Evolutionary conservation across 306 rosid genomes (phyloP), one percentile per base, ranked within the genome.

Genomic region (Gynostemma pentaphyllum): DNA sequence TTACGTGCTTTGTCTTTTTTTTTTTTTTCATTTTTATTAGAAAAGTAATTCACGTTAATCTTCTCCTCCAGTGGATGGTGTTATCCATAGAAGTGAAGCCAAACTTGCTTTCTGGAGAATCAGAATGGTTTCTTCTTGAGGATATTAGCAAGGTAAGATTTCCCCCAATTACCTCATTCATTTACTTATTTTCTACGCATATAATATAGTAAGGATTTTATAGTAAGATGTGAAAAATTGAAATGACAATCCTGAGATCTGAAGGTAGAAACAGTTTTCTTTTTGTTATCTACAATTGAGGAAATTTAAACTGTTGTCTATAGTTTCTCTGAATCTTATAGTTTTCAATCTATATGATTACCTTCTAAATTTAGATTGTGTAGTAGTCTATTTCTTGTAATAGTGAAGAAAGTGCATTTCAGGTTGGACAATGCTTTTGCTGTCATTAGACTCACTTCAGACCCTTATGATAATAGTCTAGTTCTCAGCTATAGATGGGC

Each of bases 41-140:
- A 24, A 22, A 4, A 18, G 11, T 9, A 72, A 23, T 41, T 23
- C 26, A 18, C 51, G 44, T 19, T 12, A n/a, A 30, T 64, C 34
- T 15, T 36, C 1, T 34, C 26, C 59, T 41, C 10, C 78, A 91
- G 98, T 92, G 98, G 96, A 75, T 81, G 78, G 98, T 92, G 4
- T 54, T 79, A 28, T 86, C 82, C 66, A 76, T 82, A 40, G 95
- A 92, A 74, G 90, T 92, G 71, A 84, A 87, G 73, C 82, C 85
- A 50, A 92, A 78, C 72, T 82, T 88, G 80, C 95, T 92, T 67
- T 92, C 98, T 37, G 96, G 96, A 57, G 98, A 92, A 52, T 79
- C 84, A 21, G 98, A 88, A 40, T 86, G 80, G 68, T 82, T 92
- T 75, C 96, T 81, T 71, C 79, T 92, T 36, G 94, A 84, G 57